Base-by-base conservation (phyloP, 805 yeast species). In the Candida tammaniensis region DNA sequence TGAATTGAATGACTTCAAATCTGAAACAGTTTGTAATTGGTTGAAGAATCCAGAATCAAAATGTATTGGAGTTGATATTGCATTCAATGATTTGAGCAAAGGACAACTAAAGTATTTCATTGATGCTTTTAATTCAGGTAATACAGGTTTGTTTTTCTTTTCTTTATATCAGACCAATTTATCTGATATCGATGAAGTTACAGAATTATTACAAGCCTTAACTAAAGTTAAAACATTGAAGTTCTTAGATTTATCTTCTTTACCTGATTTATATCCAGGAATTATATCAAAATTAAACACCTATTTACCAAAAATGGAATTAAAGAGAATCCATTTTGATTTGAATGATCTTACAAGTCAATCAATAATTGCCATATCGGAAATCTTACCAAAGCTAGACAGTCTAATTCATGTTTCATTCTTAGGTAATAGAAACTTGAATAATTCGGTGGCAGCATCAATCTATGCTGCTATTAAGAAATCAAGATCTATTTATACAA, bases 21-120 rank as follows among this genome's bases (percentile, higher is more conserved):
- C 72, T 17, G 46, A 59, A 21, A 48, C 64, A 12, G 55, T 76
- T 26, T 65, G 75, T 6, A 52, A 63, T 23, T 76, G 81, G 81
- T 61, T 76, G 20, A 56, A 67, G 7, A 50, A 54, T 20, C 64
- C 65, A 7, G 43, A 52, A 7, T 64, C 72, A 12, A 70, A 67
- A 16, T 75, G 80, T 50, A 58, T 65, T 27, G 82, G 82, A 1
- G 64, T 76, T 13, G 82, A 76, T 52, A 57, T 76, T 28, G 81
- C 76, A 1, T 73, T 69, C 46, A 76, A 76, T 48, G 76, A 74
- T 47, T 52, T 76, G 35, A 64, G 70, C 21, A 46, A 59, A 3
- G 75, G 74, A 2, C 71, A 69, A 46, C 52, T 76, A 32, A 33
- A 40, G n/a, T 76, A 76, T 1, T 64, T 75, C 35, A 70, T 67